These are phyloP conservation scores for Spatholobus suberectus DNA, from an alignment of 306 rosid species.

Conservation along the genomic window DNA sequence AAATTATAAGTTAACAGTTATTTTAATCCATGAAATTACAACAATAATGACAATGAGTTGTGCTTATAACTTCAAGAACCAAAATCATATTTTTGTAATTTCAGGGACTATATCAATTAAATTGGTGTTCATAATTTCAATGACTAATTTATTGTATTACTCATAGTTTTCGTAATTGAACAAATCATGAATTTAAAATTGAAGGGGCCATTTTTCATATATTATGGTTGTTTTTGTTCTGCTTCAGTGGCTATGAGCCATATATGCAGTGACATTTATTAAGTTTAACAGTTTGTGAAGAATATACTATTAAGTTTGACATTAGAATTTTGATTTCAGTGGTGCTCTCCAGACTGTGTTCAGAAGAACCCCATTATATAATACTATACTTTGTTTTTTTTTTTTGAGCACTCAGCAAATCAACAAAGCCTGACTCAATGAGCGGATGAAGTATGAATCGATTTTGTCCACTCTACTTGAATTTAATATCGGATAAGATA, in stretches of 20 bases:
- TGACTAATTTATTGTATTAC: background rate
- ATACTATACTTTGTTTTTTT: no score
- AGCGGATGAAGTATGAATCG: background rate
- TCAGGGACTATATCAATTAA: background rate
- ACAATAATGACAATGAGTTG: no score
- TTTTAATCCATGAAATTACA: background rate
- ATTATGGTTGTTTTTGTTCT: background rate
- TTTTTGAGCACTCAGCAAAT: no score
- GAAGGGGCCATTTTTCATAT: no score
- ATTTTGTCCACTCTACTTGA: background rate
- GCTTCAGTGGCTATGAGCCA: background rate
- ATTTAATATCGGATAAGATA: slow-evolving; percentile 5
- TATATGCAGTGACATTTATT: background rate
- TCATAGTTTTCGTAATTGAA: background rate
- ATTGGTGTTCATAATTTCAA: background rate
- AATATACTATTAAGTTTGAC: background rate
- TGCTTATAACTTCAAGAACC: no score
- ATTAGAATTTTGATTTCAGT: background rate
- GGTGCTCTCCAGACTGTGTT: no score
- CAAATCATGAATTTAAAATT: background rate
- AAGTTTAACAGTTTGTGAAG: background rate
- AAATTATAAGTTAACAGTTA: background rate
- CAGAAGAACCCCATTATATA: no score
- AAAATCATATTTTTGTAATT: background rate
- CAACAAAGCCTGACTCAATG: no score